Base-by-base conservation (phyloP, 1,139 yeast species). In the Hemisphaericaspora subhashii region DNA sequence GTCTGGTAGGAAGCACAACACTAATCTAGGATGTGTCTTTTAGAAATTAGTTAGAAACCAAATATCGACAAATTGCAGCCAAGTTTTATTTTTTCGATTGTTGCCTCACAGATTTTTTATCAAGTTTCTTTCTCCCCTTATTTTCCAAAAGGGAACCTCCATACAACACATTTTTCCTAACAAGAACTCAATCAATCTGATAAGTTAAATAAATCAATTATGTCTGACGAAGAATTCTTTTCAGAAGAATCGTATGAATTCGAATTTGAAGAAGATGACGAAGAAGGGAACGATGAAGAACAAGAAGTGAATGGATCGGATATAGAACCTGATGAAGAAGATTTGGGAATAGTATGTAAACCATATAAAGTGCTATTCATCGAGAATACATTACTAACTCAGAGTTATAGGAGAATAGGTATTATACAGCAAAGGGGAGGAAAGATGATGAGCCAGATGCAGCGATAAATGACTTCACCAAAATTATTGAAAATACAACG, bases 181-280 rank as follows among this genome's bases (percentile, higher is more conserved):
- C 11, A 14, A 15, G 4, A 30, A 18, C 12, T 5, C 33, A 12
- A 18, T 26, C 3, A 4, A 23, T 9, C 25, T n/a, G n/a, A 26
- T 3, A 9, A 26, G 3, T 26, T 9, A 9, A 32, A 14, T 9
- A 10, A 12, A 18, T 21, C 28, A 21, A 33, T 7, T 8, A 77
- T 77, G 82, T 74, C 81, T 3, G 82, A 77, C 51, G 80, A 75
- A 38, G 79, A 73, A 33, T 79, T 75, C 36, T 78, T 72, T 57
- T 75, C 81, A 17, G 81, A 80, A 47, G 86, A 77, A 64, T 78
- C 79, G 43, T 80, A 78, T 50, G 86, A 81, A 53, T 81, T 81
- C 50, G 86, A 81, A 48, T 80, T 79, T 47, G 83, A 78, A 44
- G 83, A 78, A 33, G 75, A 70, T 29, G 84, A 80, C 20, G 80